Conservation (phyloP, 257 asterid genomes). For the Scutellaria galericulata region DNA sequence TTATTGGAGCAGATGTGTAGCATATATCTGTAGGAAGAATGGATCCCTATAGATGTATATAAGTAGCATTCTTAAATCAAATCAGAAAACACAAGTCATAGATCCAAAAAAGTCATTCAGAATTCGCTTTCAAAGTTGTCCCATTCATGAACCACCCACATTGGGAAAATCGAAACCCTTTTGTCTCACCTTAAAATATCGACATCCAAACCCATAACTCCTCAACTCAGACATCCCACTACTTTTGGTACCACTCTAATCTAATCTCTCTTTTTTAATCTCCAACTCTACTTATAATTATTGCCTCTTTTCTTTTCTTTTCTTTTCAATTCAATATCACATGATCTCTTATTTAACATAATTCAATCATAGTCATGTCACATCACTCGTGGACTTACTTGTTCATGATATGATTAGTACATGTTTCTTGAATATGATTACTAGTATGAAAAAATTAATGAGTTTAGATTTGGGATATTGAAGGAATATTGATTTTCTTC, state of each 20-base stretch:
- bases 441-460: not conserved
- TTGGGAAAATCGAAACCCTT: constrained; percentile 38
- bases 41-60: too few species aligned
- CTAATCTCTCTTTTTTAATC: not conserved
- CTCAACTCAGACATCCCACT: constrained; percentile 27
- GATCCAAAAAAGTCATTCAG: not conserved
- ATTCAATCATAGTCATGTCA: too few species aligned
- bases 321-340: too few species aligned
- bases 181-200: constrained; percentile 47
- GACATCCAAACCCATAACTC: not conserved
- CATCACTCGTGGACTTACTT: too few species aligned
- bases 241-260: not conserved
- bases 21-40: too few species aligned
- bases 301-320: too few species aligned
- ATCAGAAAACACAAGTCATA: constrained; percentile 39
- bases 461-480: not conserved
- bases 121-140: constrained; percentile 38
- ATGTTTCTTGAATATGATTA: constrained; percentile 23
- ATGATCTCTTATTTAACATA: too few species aligned
- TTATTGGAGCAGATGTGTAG: too few species aligned
- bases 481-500: too few species aligned
- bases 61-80: not conserved
- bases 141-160: constrained; percentile 34
- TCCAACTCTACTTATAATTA: too few species aligned
- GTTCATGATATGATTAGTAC: too few species aligned